Evolutionary conservation across 768 basidiomycete genomes (phyloP).

Genomic region (Serendipita vermifera): DNA sequence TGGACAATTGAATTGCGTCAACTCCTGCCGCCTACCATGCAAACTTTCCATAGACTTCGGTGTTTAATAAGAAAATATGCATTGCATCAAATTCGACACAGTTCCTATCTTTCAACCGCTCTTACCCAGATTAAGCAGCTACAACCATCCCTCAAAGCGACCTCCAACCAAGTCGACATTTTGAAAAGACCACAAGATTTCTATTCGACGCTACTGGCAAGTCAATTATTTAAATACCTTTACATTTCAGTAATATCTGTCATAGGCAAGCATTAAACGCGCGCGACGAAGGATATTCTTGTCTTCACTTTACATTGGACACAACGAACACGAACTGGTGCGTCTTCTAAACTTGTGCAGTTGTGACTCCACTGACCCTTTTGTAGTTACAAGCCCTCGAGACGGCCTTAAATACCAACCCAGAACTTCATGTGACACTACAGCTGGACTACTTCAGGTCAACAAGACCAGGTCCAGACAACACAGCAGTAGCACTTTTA

Average conservation of each 20-base stretch:
- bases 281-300: conserved; percentile 75
- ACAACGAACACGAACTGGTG: conserved; percentile 66
- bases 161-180: conserved; percentile 38
- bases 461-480: conserved; percentile 26
- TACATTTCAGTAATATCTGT: neutral
- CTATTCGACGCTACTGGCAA: conserved; percentile 39
- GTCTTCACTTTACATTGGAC: conserved; percentile 81
- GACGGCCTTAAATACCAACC: conserved; percentile 43
- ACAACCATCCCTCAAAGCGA: conserved; percentile 38
- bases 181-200: conserved; percentile 48
- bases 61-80: no score
- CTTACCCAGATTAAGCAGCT: conserved; percentile 6
- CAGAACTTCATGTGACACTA: conserved; percentile 51
- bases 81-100: neutral
- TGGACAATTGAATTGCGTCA: no score
- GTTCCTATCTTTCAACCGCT: neutral
- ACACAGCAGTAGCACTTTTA: conserved; percentile 45
- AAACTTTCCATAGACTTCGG: neutral
- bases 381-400: conserved; percentile 57
- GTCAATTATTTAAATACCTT: conserved; percentile 18
- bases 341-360: conserved; percentile 21
- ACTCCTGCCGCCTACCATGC: no score
- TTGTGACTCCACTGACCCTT: neutral
- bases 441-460: conserved; percentile 50
- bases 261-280: conserved; percentile 62